These are phyloP conservation scores for Nyctanthes arbortristis DNA, from an alignment of 257 asterid genomes.

Conservation along the genomic window DNA sequence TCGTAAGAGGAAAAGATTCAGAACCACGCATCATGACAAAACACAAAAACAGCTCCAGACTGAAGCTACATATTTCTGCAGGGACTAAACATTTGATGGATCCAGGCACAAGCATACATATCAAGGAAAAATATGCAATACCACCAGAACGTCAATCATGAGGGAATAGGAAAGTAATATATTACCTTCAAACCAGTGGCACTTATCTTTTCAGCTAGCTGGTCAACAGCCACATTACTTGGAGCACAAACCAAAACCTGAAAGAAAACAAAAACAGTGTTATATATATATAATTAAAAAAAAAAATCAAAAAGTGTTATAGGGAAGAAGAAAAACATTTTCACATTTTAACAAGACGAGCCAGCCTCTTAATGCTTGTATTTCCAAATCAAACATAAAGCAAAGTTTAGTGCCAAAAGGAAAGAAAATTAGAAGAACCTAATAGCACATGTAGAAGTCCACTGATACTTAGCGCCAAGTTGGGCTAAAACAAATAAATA, in stretches of 20 bases:
- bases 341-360: background rate
- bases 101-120: background rate
- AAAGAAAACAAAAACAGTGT: slow-evolving; percentile 14
- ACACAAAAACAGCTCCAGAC: background rate
- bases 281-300: too few relatives aligned
- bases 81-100: background rate
- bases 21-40: background rate
- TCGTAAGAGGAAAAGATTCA: background rate
- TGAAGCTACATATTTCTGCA: background rate
- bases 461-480: background rate
- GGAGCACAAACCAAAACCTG: slow-evolving; percentile 99
- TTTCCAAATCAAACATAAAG: background rate
- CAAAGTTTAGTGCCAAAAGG: background rate
- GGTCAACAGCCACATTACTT: slow-evolving; percentile 98
- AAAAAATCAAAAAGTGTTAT: background rate
- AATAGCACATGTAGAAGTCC: background rate
- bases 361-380: background rate
- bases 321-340: background rate
- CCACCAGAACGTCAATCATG: too few relatives aligned
- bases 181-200: slow-evolving; percentile 93
- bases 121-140: too few relatives aligned
- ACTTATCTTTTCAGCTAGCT: slow-evolving; percentile 97
- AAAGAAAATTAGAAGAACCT: background rate
- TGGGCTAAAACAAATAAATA: background rate
- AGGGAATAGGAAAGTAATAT: too few relatives aligned